A percentile compares a stretch with the other conserved stretches of the same genome.
Conservation (phyloP, 495 filamentous ascomycete species). For the Aspergillus nanangensis region DNA sequence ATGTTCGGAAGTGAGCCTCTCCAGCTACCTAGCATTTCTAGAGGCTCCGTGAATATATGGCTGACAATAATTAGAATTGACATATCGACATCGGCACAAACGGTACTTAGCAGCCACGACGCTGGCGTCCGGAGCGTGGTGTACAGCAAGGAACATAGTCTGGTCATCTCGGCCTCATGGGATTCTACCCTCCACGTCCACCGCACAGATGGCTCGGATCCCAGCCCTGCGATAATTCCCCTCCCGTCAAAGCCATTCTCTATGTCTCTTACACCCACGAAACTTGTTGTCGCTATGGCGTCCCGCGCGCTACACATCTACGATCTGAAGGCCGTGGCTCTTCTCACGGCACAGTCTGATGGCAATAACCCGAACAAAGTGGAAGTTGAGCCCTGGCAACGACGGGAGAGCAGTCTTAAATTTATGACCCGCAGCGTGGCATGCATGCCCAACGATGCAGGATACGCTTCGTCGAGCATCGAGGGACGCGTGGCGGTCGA, state of each 20-base stretch:
- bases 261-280: conserved; percentile 72
- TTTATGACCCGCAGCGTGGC: conserved; percentile 91
- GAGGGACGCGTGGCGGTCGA: conserved; percentile 94
- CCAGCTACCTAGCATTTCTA: background rate
- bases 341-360: conserved; percentile 46
- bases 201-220: conserved; percentile 46
- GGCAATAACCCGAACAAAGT: conserved; percentile 35
- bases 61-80: conserved; percentile 55
- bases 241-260: conserved; percentile 86
- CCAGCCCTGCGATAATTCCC: conserved; percentile 52
- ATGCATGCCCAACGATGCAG: conserved; percentile 95
- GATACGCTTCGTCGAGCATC: conserved; percentile 84
- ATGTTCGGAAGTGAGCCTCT: conserved; percentile 63
- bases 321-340: conserved; percentile 66
- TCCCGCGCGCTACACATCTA: conserved; percentile 87
- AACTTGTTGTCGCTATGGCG: conserved; percentile 94
- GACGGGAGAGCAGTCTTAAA: conserved; percentile 85
- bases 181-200: conserved; percentile 86
- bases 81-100: conserved; percentile 64
- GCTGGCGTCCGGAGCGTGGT: conserved; percentile 77
- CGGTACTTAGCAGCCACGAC: conserved; percentile 70
- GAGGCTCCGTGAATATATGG: background rate
- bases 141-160: conserved; percentile 68
- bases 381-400: conserved; percentile 77
- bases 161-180: conserved; percentile 90